Evolutionary conservation across 23 red algal species (phyloP).

Genomic region (Agarophyton chilense): DNA sequence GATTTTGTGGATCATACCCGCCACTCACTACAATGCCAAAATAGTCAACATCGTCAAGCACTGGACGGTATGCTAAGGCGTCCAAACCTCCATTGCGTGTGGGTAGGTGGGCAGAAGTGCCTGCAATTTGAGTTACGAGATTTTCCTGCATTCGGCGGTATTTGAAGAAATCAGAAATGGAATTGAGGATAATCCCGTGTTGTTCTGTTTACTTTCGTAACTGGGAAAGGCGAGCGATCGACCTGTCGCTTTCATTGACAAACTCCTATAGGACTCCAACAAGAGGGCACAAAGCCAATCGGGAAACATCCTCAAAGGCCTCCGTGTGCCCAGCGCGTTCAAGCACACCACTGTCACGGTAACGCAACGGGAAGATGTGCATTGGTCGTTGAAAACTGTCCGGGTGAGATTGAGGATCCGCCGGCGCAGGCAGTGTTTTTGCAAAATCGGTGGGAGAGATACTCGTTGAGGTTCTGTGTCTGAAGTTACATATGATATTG

Average conservation of each 20-base stretch:
- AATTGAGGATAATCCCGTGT: constrained; percentile 89
- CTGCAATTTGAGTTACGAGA: constrained; percentile 72
- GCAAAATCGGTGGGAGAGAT: constrained; percentile 92
- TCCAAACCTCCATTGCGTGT: constrained; percentile 87
- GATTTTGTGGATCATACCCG: constrained; percentile 19
- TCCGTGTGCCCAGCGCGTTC: constrained; percentile 98
- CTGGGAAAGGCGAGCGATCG: constrained; percentile 89
- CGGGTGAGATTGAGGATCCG: constrained; percentile 42
- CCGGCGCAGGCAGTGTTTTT: constrained; percentile 79
- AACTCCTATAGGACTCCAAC: constrained; percentile 93
- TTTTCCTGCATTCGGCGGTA: constrained; percentile 88
- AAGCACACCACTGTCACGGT: constrained; percentile 85
- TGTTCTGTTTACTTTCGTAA: constrained; percentile 67
- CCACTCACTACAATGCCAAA: constrained; percentile 85
- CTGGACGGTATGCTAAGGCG: constrained; percentile 78
- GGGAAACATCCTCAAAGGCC: constrained; percentile 86
- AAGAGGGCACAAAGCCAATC: constrained; percentile 78
- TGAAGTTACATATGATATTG: constrained; percentile 84
- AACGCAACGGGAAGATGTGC: constrained; percentile 94
- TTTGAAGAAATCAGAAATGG: constrained; percentile 92
- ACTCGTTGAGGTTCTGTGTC: constrained; percentile 82
- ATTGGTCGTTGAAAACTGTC: constrained; percentile 87
- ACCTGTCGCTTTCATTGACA: constrained; percentile 90
- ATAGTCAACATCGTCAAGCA: constrained; percentile 90
- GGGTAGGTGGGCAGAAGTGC: constrained; percentile 77